phyloP scores from a whole-genome alignment of 2,329 filamentous ascomycete species.

The Clonostachys sp. region DNA sequence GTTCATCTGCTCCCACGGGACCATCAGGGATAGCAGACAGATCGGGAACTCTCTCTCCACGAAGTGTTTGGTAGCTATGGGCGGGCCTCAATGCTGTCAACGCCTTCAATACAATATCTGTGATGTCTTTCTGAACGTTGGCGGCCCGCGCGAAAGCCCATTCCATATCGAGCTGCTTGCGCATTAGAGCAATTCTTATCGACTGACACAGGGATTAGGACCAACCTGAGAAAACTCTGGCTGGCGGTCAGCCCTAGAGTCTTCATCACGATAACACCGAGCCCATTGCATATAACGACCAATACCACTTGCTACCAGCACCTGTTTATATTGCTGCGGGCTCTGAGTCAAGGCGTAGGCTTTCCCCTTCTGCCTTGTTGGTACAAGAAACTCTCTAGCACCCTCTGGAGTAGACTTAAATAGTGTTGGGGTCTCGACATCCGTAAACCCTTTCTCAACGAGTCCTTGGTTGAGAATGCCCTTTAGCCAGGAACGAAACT shows the following conservation, averaged over 20 bases:
- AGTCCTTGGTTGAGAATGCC: constrained; percentile 50
- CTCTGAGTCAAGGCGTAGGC: constrained; percentile 94
- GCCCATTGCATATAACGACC: constrained; percentile 87
- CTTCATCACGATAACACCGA: constrained; percentile 92
- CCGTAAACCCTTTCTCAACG: constrained; percentile 55
- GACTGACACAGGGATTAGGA: background rate
- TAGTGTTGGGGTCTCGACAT: constrained; percentile 87
- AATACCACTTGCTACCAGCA: constrained; percentile 88
- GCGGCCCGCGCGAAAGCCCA: constrained; percentile 73
- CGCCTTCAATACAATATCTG: constrained; percentile 23
- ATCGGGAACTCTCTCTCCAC: constrained; percentile 24
- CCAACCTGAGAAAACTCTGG: constrained; percentile 89
- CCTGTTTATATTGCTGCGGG: constrained; percentile 97
- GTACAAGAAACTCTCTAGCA: constrained; percentile 90
- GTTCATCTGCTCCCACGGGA: background rate
- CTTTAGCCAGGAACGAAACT: constrained; percentile 60
- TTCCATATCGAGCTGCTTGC: constrained; percentile 75
- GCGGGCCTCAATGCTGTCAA: constrained; percentile 18
- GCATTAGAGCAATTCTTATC: background rate
- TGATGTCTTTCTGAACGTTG: constrained; percentile 24
- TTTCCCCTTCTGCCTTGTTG: constrained; percentile 68
- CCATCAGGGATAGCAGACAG: constrained; percentile 14
- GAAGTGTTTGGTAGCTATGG: constrained; percentile 60
- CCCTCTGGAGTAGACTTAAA: constrained; percentile 98
- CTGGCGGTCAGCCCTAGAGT: constrained; percentile 85